Base-by-base conservation (phyloP, 768 basidiomycete genomes). In the Suillus spraguei region DNA sequence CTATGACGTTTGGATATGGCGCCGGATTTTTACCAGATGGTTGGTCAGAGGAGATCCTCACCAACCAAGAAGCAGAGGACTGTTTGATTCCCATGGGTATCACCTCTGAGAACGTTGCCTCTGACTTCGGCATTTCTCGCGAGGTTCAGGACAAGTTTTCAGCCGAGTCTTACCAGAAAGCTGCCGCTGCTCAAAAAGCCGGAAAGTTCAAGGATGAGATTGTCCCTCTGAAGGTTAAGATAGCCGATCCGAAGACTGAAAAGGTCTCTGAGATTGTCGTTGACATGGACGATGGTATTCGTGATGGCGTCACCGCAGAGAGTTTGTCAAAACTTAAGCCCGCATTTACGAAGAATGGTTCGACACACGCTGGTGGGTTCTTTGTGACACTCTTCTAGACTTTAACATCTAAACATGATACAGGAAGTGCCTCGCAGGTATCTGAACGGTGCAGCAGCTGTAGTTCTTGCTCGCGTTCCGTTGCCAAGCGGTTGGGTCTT, bases 361-460 rank as follows among this genome's bases (percentile, higher is more conserved):
- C 80, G 33, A 95, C 93, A 5, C 91, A 94, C 71, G 94, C 91
- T 50, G 90, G 81, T 79, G 66, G 5, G 77, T 70, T 60, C 52
- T 61, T 61, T 32, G 53, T 52, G 32, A 24, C 54, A 17, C 10
- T 22, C 24, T 5, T 42, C 32, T 1, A 24, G 22, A 17, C n/a
- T 54, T 16, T 14, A 14, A 0, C 32, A 1, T 46, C 35, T 55
- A 39, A 44, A 46, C 20, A 17, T n/a, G 7, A 4, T 7, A 32
- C 67, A 78, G 87, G 92, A 32, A 97, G 93, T 75, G 90, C 94
- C 1, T 92, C 88, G 2, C 95, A 97, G 73, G 85, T 97, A 55
- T 94, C 94, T 6, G 95, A 97, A n/a, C 67, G 95, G 95, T 56
- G 95, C 95, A 3, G 92, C 94, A 17, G 95, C 95, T 0, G 93